phyloP scores from a whole-genome alignment of 2,329 filamentous ascomycete species.

The Acarospora socialis region DNA sequence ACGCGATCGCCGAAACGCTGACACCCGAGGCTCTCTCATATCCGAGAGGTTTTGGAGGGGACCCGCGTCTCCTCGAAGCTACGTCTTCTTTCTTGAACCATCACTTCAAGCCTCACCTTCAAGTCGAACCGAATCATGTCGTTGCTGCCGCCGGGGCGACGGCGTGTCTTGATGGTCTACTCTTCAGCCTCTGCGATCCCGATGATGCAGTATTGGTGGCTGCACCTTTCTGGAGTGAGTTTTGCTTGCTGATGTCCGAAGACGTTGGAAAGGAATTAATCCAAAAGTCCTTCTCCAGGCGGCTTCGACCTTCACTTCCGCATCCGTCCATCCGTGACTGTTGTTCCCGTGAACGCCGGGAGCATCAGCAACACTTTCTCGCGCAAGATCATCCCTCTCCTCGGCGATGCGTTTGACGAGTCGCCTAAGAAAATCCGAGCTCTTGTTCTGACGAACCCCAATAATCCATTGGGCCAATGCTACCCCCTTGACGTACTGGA shows the following conservation, averaged over 20 bases:
- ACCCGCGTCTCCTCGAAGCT: slow-evolving; percentile 14
- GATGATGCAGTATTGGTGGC: slow-evolving; percentile 22
- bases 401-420: slow-evolving; percentile 11
- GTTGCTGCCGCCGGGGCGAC: slow-evolving; percentile 13
- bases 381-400: slow-evolving; percentile 8
- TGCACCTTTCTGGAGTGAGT: slow-evolving; percentile 20
- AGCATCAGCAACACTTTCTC: slow-evolving; percentile 12
- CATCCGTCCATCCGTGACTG: slow-evolving; percentile 11
- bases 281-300: slow-evolving; percentile 6
- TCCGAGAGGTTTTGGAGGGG: slow-evolving; percentile 12
- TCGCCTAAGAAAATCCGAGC: slow-evolving; percentile 13
- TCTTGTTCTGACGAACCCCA: slow-evolving; percentile 18
- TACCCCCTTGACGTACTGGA: slow-evolving; percentile 15
- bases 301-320: slow-evolving; percentile 15
- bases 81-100: slow-evolving; percentile 17
- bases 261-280: too few species aligned
- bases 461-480: slow-evolving; percentile 18
- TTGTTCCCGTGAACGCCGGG: slow-evolving; percentile 12
- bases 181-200: slow-evolving; percentile 22
- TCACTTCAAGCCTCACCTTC: slow-evolving; percentile 17
- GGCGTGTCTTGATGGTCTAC: slow-evolving; percentile 17
- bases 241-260: slow-evolving; percentile 1
- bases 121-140: slow-evolving; percentile 15
- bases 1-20: slow-evolving; percentile 8
- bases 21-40: slow-evolving; percentile 4